Evolutionary conservation across 805 yeast species (phyloP).

Genomic region (Blastobotrys parvus): DNA sequence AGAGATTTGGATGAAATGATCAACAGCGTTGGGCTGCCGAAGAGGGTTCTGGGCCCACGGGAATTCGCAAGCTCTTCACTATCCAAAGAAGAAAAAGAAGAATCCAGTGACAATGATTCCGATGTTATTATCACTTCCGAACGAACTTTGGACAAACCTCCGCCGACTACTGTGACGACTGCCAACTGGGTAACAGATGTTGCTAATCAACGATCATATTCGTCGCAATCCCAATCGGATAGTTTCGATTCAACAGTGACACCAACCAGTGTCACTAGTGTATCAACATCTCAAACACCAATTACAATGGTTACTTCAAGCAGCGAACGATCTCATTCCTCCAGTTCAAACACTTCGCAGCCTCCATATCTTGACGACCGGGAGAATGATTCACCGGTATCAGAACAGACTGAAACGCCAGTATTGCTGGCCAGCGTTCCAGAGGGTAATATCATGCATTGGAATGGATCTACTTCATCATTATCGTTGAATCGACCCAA

Average conservation of each 20-base stretch:
- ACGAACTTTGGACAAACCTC: not conserved
- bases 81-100: not conserved
- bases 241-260: not conserved
- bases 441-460: not conserved
- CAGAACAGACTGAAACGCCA: constrained; percentile 10
- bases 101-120: constrained; percentile 1
- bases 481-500: constrained; percentile 3
- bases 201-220: not conserved
- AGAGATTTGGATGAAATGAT: constrained; percentile 3
- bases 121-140: constrained; percentile 3
- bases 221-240: not conserved
- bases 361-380: constrained; percentile 11
- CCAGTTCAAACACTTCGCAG: constrained; percentile 2
- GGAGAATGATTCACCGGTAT: constrained; percentile 10
- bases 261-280: not conserved
- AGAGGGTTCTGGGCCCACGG: not conserved
- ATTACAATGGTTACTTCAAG: not conserved
- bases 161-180: not conserved
- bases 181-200: not conserved
- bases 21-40: not conserved
- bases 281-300: not conserved
- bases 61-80: not conserved
- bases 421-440: constrained; percentile 5
- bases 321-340: constrained; percentile 1
- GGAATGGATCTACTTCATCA: constrained; percentile 7